Percentiles rank a stretch among this genome's conserved stretches.
Conservation (phyloP, 1,284 basidiomycete genomes). For the Xerocomus minutiporus region DNA sequence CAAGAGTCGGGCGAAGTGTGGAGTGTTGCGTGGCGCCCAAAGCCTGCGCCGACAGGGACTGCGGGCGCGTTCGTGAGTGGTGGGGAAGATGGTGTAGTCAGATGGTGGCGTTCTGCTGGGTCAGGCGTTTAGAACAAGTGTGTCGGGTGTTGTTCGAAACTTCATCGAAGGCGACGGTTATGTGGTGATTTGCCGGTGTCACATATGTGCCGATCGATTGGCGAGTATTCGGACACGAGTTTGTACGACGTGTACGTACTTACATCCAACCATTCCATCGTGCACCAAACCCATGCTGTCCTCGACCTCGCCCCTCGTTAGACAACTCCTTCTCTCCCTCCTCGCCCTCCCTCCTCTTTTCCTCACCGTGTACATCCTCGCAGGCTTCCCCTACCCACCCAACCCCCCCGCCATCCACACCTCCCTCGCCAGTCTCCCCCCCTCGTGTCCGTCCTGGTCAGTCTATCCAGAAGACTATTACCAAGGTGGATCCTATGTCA, state of each 20-base stretch:
- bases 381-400: constrained; percentile 59
- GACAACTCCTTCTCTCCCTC: constrained; percentile 46
- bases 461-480: constrained; percentile 70
- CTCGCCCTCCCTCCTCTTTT: constrained; percentile 57
- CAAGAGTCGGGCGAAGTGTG: constrained; percentile 80
- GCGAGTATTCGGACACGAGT: constrained; percentile 1
- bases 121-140: constrained; percentile 16
- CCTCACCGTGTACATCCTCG: constrained; percentile 54
- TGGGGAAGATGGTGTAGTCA: constrained; percentile 74
- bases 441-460: constrained; percentile 49
- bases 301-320: constrained; percentile 7
- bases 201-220: background rate
- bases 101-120: constrained; percentile 74
- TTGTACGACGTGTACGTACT: background rate
- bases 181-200: background rate
- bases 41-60: constrained; percentile 47
- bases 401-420: constrained; percentile 45
- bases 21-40: constrained; percentile 80
- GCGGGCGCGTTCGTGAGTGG: constrained; percentile 73
- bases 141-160: background rate
- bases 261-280: background rate
- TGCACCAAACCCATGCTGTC: constrained; percentile 7
- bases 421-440: constrained; percentile 56
- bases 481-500: constrained; percentile 59
- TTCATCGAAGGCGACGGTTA: background rate